Percentiles rank a stretch among this genome's conserved stretches.
Conservation (phyloP, 164 flowering plant species). For the Amborella trichopoda region DNA sequence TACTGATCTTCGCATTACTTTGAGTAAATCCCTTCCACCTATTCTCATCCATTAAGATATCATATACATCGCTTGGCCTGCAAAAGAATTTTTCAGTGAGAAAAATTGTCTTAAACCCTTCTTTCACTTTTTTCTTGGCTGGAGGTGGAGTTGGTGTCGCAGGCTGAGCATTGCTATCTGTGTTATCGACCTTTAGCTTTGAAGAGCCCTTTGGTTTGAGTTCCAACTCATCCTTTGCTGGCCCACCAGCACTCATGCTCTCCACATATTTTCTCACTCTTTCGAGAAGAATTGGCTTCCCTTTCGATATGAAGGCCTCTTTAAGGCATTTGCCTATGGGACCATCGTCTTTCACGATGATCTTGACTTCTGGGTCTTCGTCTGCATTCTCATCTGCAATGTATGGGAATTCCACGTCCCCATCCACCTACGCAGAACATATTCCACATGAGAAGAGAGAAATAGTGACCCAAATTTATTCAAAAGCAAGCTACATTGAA, state of each 20-base stretch:
- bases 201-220: slow-evolving; percentile 37
- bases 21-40: slow-evolving; percentile 97
- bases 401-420: slow-evolving; percentile 72
- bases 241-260: slow-evolving; percentile 85
- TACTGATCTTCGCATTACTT: slow-evolving; percentile 94
- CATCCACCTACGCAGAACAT: no score
- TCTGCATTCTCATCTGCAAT: slow-evolving; percentile 94
- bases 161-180: slow-evolving; percentile 6
- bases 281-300: slow-evolving; percentile 57
- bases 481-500: no score
- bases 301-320: slow-evolving; percentile 60
- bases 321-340: slow-evolving; percentile 56
- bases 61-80: slow-evolving; percentile 67
- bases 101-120: slow-evolving; percentile 77
- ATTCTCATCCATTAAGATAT: slow-evolving; percentile 98
- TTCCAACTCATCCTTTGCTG: slow-evolving; percentile 79
- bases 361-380: slow-evolving; percentile 74
- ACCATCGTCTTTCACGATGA: slow-evolving; percentile 64
- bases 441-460: no score
- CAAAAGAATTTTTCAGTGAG: slow-evolving; percentile 85
- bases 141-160: slow-evolving; percentile 6
- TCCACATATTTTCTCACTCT: slow-evolving; percentile 69
- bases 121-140: slow-evolving; percentile 27
- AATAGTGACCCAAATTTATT: no score
- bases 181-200: slow-evolving; percentile 1